Conservation (phyloP, 371 early-diverging fungal species). For the Smittium culicis region DNA sequence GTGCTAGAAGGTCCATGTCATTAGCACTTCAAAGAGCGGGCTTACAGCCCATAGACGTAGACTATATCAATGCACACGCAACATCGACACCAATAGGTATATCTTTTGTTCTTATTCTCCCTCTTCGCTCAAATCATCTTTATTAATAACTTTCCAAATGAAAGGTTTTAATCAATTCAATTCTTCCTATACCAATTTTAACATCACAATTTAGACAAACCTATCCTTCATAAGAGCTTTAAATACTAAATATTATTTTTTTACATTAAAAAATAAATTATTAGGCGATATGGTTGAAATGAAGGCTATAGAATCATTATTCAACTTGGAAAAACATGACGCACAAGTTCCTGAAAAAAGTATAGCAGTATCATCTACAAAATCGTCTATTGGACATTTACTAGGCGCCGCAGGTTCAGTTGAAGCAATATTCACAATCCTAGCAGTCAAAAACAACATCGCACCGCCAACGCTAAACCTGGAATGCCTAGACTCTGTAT, state of each 20-base stretch:
- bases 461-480: slow-evolving; percentile 12
- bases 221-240: too few species aligned
- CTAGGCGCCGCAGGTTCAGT: slow-evolving; percentile 91
- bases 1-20: slow-evolving; percentile 73
- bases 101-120: neutral
- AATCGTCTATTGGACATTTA: slow-evolving; percentile 83
- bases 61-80: slow-evolving; percentile 91
- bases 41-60: slow-evolving; percentile 45
- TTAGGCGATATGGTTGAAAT: slow-evolving; percentile 63
- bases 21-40: slow-evolving; percentile 54
- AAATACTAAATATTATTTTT: too few species aligned
- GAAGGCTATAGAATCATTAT: slow-evolving; percentile 61
- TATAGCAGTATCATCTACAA: slow-evolving; percentile 72
- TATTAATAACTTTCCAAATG: neutral
- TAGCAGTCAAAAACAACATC: slow-evolving; percentile 41
- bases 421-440: slow-evolving; percentile 77
- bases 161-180: too few species aligned
- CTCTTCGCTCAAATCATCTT: neutral
- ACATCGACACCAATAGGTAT: slow-evolving; percentile 62
- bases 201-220: too few species aligned
- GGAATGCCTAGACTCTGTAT: slow-evolving; percentile 19
- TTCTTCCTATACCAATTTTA: too few species aligned
- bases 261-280: neutral
- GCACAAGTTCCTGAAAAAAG: slow-evolving; percentile 9
- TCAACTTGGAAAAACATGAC: slow-evolving; percentile 21